Evolutionary conservation across 306 rosid genomes (phyloP).

Genomic region (Prunus fruticosa): DNA sequence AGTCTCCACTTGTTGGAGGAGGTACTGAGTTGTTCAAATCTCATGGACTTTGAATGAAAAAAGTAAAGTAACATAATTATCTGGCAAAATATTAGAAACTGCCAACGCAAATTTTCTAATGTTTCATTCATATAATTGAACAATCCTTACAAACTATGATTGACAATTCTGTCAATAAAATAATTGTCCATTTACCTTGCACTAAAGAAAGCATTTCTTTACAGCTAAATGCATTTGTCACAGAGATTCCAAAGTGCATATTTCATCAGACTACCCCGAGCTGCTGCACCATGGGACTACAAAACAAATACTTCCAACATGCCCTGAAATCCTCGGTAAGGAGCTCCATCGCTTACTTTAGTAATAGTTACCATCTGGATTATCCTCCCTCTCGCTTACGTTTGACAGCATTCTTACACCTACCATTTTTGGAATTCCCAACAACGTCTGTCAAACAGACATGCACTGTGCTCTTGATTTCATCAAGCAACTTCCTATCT

Average conservation of each 20-base stretch:
- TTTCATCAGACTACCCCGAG: not conserved
- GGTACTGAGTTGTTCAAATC: too few relatives aligned
- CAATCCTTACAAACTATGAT: not conserved
- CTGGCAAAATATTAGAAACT: not conserved
- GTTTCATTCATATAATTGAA: not conserved
- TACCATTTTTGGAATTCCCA: slow-evolving; percentile 52
- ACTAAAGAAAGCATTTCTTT: not conserved
- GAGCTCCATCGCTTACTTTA: not conserved
- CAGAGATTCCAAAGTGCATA: not conserved
- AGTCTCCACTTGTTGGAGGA: too few relatives aligned
- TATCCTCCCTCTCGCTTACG: slow-evolving; percentile 50
- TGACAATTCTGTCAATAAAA: not conserved
- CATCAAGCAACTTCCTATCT: slow-evolving; percentile 51
- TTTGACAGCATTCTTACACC: slow-evolving; percentile 51
- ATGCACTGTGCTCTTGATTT: slow-evolving; percentile 55
- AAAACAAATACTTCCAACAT: not conserved
- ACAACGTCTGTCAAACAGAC: slow-evolving; percentile 53
- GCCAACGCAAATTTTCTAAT: too few relatives aligned
- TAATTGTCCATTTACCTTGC: not conserved
- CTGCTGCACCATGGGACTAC: not conserved
- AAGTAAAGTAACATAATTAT: not conserved
- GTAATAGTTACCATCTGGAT: slow-evolving; percentile 1
- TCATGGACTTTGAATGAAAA: too few relatives aligned
- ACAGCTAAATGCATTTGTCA: slow-evolving; percentile 4
- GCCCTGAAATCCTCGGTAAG: not conserved